Evolutionary conservation across 2,329 filamentous ascomycete genomes (phyloP).

Genomic region (Colletotrichum neosansevieriae): DNA sequence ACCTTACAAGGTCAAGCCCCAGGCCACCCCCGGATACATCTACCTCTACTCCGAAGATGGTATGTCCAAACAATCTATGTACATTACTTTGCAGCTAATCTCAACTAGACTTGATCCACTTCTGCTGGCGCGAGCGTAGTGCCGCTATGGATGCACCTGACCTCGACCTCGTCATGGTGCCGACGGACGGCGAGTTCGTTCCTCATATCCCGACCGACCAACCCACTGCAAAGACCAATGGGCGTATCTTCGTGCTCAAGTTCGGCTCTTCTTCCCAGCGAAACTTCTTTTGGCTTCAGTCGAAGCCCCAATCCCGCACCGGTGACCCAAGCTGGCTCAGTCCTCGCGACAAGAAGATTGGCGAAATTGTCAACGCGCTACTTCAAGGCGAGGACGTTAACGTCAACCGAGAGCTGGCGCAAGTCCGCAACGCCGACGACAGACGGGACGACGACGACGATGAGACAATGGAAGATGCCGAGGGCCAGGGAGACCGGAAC

Average conservation of each 20-base stretch:
- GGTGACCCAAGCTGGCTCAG: conserved; percentile 84
- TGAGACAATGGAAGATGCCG: conserved; percentile 84
- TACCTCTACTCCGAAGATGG: conserved; percentile 95
- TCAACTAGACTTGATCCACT: conserved; percentile 83
- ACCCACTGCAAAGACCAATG: conserved; percentile 77
- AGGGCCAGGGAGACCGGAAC: conserved; percentile 71
- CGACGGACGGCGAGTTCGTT: conserved; percentile 86
- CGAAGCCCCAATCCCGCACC: conserved; percentile 79
- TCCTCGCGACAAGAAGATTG: conserved; percentile 86
- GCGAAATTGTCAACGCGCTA: conserved; percentile 85
- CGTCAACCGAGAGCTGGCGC: conserved; percentile 77
- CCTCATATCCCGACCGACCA: conserved; percentile 74
- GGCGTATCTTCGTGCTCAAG: conserved; percentile 92
- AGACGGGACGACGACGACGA: conserved; percentile 72
- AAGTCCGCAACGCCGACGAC: conserved; percentile 66
- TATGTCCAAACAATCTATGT: conserved; percentile 51
- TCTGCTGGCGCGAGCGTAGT: conserved; percentile 92
- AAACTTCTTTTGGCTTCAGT: conserved; percentile 97
- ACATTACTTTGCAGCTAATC: not conserved
- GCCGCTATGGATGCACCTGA: conserved; percentile 79
- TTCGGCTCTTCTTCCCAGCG: conserved; percentile 93
- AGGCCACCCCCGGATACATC: conserved; percentile 83
- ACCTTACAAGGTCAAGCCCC: conserved; percentile 79
- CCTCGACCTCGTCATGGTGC: conserved; percentile 93
- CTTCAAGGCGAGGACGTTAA: conserved; percentile 92